Percentiles rank a stretch among this genome's conserved stretches.
These are phyloP conservation scores for Kodamaea anthophila DNA, from an alignment of 1,139 yeast species.

Conservation along the genomic window DNA sequence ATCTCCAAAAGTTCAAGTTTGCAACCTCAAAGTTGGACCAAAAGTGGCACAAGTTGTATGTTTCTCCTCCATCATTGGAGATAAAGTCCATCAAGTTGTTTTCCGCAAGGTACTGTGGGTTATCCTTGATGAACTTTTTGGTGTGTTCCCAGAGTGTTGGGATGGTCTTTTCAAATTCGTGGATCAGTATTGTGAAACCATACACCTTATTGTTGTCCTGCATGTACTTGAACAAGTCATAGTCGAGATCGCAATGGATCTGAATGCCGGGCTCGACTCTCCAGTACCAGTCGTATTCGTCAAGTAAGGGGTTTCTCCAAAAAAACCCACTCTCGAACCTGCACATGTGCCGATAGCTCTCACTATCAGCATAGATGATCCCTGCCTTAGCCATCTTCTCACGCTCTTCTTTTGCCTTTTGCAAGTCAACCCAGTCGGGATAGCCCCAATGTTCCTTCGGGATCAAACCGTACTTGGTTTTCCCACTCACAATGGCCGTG, in stretches of 20 bases:
- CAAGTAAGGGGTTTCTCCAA: conserved; percentile 66
- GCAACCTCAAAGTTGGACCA: conserved; percentile 94
- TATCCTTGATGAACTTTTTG: conserved; percentile 38
- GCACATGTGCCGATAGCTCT: conserved; percentile 73
- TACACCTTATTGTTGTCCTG: conserved; percentile 51
- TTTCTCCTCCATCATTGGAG: conserved; percentile 54
- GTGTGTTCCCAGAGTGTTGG: conserved; percentile 56
- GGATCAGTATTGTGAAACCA: conserved; percentile 63
- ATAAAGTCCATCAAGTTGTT: conserved; percentile 47
- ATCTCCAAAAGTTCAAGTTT: conserved; percentile 69
- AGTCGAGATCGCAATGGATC: conserved; percentile 56
- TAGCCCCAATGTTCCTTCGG: conserved; percentile 66
- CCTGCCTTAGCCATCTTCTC: conserved; percentile 40
- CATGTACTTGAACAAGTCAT: conserved; percentile 63
- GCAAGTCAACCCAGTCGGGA: conserved; percentile 64
- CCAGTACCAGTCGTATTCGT: conserved; percentile 83
- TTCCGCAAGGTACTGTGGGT: conserved; percentile 41
- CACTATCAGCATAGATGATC: conserved; percentile 59
- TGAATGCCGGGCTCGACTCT: conserved; percentile 66
- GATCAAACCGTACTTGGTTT: conserved; percentile 54
- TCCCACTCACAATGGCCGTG: conserved; percentile 48
- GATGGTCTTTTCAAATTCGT: conserved; percentile 54
- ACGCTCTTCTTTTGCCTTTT: conserved; percentile 46
- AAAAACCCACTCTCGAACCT: conserved; percentile 74
- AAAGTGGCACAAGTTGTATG: conserved; percentile 79